These are phyloP conservation scores for Tolypocladium amazonense DNA, from an alignment of 2,329 filamentous ascomycete species.

Conservation along the genomic window DNA sequence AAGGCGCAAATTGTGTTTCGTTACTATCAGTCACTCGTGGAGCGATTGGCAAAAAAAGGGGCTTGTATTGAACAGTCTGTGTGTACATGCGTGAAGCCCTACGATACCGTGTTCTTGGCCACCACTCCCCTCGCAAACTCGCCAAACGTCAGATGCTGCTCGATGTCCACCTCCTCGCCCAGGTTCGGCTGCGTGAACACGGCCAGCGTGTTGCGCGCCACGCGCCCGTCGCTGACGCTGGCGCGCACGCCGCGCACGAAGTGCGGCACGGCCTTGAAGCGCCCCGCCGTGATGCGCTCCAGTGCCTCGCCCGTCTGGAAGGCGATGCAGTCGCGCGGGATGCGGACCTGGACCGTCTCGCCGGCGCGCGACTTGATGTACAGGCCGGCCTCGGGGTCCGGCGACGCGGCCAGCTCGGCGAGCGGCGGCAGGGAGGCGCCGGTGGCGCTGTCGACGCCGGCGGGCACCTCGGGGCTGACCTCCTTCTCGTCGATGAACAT, in stretches of 20 bases:
- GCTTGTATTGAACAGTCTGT: background rate
- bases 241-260: constrained; percentile 73
- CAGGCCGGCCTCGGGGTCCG: constrained; percentile 77
- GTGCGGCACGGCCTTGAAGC: constrained; percentile 90
- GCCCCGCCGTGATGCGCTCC: constrained; percentile 81
- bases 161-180: constrained; percentile 63
- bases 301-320: constrained; percentile 94
- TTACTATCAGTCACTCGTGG: background rate
- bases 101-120: constrained; percentile 45
- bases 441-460: constrained; percentile 7
- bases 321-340: constrained; percentile 81
- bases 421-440: constrained; percentile 37
- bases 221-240: constrained; percentile 35
- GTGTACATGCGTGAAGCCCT: background rate
- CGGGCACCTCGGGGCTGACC: constrained; percentile 23
- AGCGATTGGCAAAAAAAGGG: background rate
- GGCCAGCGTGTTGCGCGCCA: constrained; percentile 80
- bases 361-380: constrained; percentile 86
- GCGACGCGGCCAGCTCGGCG: constrained; percentile 61
- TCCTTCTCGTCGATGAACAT: constrained; percentile 84
- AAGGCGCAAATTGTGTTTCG: background rate
- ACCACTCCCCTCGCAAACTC: constrained; percentile 59
- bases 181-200: constrained; percentile 97
- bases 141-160: constrained; percentile 59
- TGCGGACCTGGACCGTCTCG: constrained; percentile 78